Conservation (phyloP, 1,139 yeast species). For the Wickerhamomyces sp. region DNA sequence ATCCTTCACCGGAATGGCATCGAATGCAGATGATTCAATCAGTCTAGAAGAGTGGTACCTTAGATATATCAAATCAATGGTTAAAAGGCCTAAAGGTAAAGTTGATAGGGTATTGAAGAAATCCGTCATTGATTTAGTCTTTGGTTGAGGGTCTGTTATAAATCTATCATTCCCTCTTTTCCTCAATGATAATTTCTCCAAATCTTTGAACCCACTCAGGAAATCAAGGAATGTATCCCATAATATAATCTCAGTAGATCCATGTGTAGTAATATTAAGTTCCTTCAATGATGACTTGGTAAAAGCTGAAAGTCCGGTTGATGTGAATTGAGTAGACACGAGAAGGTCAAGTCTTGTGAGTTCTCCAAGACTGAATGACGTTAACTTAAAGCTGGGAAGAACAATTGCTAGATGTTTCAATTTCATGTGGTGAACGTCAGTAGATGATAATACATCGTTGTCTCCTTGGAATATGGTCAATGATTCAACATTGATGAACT, state of each 20-base stretch:
- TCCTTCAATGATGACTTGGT: slow-evolving; percentile 5
- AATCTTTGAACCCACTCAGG: neutral
- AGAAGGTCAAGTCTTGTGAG: slow-evolving; percentile 14
- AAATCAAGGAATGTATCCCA: neutral
- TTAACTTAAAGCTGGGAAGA: neutral
- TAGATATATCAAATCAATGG: neutral
- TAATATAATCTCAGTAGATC: neutral
- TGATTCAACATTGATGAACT: slow-evolving; percentile 7
- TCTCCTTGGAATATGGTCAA: slow-evolving; percentile 11
- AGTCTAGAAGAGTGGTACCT: neutral
- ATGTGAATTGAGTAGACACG: slow-evolving; percentile 5
- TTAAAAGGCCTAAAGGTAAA: neutral
- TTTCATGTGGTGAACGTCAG: neutral
- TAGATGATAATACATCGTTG: neutral
- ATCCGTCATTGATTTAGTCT: neutral
- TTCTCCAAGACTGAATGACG: neutral
- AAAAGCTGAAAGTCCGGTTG: neutral
- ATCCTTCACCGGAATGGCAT: neutral
- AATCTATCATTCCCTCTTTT: neutral
- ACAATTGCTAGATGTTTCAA: neutral
- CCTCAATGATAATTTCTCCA: neutral
- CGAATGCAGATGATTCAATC: neutral
- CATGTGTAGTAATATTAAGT: slow-evolving; percentile 10
- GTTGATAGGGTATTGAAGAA: neutral
- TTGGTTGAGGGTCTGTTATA: neutral